These are phyloP conservation scores for Mortierella sp. DNA, from an alignment of 371 early-diverging fungal species.

Conservation along the genomic window DNA sequence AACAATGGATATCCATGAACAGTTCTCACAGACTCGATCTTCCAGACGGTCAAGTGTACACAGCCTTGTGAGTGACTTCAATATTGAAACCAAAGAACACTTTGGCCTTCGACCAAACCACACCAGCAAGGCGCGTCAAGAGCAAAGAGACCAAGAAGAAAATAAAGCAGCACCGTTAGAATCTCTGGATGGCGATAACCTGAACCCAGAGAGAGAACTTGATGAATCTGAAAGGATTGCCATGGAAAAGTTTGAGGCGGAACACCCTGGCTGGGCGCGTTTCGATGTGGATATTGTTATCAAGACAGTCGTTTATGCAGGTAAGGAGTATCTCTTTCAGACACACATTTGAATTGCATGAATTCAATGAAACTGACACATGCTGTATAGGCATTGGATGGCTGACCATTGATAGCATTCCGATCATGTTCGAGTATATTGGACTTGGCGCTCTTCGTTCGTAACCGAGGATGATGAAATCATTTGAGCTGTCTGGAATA, in stretches of 20 bases:
- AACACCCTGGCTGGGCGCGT: constrained; percentile 63
- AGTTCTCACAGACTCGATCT: constrained; percentile 46
- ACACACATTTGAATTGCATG: constrained; percentile 1
- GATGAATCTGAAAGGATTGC: constrained; percentile 45
- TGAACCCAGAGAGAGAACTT: constrained; percentile 12
- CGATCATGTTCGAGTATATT: constrained; percentile 63
- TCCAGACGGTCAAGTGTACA: constrained; percentile 24
- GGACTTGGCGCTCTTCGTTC: constrained; percentile 39
- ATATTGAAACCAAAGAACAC: constrained; percentile 33
- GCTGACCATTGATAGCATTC: constrained; percentile 64
- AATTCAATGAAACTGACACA: constrained; percentile 1
- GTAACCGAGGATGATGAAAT: neutral
- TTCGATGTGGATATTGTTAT: constrained; percentile 78
- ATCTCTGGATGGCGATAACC: constrained; percentile 14
- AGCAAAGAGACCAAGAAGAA: constrained; percentile 12
- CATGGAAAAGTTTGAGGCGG: constrained; percentile 44
- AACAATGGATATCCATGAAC: constrained; percentile 68
- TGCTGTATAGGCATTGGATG: constrained; percentile 63
- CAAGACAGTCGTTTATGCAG: constrained; percentile 77
- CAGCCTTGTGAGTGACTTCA: neutral
- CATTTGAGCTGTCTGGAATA: neutral
- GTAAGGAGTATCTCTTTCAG: no score
- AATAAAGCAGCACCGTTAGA: neutral
- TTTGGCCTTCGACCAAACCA: constrained; percentile 39
- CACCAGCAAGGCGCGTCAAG: constrained; percentile 16